Conservation (phyloP, 1,139 yeast genomes). For the Scheffersomyces cryptocercus region DNA sequence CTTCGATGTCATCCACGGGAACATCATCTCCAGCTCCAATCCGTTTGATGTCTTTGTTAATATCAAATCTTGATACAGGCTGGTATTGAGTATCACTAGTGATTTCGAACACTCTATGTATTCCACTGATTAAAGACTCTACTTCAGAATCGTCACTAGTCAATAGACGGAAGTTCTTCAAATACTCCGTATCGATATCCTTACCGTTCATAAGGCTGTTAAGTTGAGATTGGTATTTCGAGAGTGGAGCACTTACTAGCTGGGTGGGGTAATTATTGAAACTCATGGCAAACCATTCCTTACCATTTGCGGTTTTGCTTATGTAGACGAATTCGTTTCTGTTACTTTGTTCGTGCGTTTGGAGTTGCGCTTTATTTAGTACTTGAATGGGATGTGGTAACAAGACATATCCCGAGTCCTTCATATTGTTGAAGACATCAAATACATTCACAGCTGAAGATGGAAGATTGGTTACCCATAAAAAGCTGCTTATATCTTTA, state of each 20-base stretch:
- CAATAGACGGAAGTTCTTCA: slow-evolving; percentile 21
- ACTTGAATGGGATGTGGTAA: slow-evolving; percentile 66
- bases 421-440: slow-evolving; percentile 55
- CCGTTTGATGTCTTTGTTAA: slow-evolving; percentile 15
- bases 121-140: slow-evolving; percentile 49
- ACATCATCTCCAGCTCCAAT: slow-evolving; percentile 27
- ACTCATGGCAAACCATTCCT: slow-evolving; percentile 87
- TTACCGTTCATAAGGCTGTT: slow-evolving; percentile 20
- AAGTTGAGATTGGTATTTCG: slow-evolving; percentile 52
- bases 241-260: slow-evolving; percentile 75
- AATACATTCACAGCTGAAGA: slow-evolving; percentile 71
- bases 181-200: slow-evolving; percentile 13
- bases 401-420: slow-evolving; percentile 39
- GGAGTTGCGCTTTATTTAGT: slow-evolving; percentile 34
- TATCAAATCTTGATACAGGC: slow-evolving; percentile 35
- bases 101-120: slow-evolving; percentile 45
- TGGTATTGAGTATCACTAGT: slow-evolving; percentile 36
- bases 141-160: slow-evolving; percentile 13
- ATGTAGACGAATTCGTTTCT: slow-evolving; percentile 56
- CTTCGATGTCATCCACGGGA: neutral
- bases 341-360: slow-evolving; percentile 18
- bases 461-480: slow-evolving; percentile 76
- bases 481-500: slow-evolving; percentile 62
- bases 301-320: slow-evolving; percentile 59
- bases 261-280: slow-evolving; percentile 74